Conservation (phyloP, 805 yeast species). For the Ogataea degrootiae region DNA sequence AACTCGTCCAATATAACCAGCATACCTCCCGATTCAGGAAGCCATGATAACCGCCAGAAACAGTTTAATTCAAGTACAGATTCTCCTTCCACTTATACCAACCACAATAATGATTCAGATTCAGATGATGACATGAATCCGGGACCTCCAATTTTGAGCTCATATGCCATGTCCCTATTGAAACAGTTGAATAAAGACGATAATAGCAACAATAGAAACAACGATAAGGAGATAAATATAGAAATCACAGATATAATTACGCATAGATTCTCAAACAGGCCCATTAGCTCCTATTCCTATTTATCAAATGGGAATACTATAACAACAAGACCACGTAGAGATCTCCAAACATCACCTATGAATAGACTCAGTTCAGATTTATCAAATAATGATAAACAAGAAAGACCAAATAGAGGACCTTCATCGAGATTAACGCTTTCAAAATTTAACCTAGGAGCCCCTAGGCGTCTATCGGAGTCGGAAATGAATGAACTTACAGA, state of each 20-base stretch:
- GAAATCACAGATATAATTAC: no score
- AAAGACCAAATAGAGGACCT: no score
- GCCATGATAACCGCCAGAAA: not conserved
- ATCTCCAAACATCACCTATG: no score
- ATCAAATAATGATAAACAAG: no score
- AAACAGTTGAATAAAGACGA: slow-evolving; percentile 30
- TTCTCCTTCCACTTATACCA: not conserved
- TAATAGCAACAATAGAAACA: not conserved
- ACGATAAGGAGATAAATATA: no score
- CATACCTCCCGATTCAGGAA: slow-evolving; percentile 14
- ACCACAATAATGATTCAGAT: not conserved
- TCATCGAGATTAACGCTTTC: slow-evolving; percentile 9
- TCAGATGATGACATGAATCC: slow-evolving; percentile 32
- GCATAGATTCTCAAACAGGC: slow-evolving; percentile 1
- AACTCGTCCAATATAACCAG: slow-evolving; percentile 16
- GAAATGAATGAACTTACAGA: slow-evolving; percentile 15
- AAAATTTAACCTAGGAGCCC: slow-evolving; percentile 45
- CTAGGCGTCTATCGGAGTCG: slow-evolving; percentile 38
- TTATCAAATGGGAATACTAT: no score
- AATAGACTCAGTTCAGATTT: no score
- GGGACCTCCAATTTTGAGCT: slow-evolving; percentile 50
- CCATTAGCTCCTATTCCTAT: no score
- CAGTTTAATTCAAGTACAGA: not conserved
- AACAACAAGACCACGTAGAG: no score
- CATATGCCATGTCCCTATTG: slow-evolving; percentile 46